Percentiles rank a stretch among this genome's conserved stretches.
These are phyloP conservation scores for Podospora bellae-mahoneyi DNA, from an alignment of 495 filamentous ascomycete species.

Conservation along the genomic window DNA sequence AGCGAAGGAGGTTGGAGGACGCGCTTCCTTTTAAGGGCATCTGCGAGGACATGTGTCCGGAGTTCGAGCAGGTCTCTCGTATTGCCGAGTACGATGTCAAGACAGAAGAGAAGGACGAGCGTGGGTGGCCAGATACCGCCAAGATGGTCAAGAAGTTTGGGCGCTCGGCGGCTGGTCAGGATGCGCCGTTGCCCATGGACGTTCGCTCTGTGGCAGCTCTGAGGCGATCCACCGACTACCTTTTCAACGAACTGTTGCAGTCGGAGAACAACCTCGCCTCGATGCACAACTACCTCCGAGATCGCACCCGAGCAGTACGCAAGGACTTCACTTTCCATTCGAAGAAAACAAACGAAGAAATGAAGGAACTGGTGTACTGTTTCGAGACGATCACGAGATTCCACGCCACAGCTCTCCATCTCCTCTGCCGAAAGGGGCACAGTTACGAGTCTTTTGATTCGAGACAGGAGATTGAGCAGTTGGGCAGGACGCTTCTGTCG, in stretches of 20 bases:
- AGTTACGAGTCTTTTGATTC: constrained; percentile 71
- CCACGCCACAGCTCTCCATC: constrained; percentile 83
- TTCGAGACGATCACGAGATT: constrained; percentile 89
- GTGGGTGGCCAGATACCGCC: constrained; percentile 35
- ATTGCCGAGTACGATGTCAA: constrained; percentile 63
- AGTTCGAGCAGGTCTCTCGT: constrained; percentile 77
- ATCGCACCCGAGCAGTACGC: constrained; percentile 84
- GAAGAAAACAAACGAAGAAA: constrained; percentile 53
- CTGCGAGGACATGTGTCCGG: constrained; percentile 91
- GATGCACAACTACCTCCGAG: constrained; percentile 89
- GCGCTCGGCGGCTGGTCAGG: constrained; percentile 86
- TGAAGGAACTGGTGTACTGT: constrained; percentile 71
- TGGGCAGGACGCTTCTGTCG: constrained; percentile 81
- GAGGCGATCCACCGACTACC: constrained; percentile 73
- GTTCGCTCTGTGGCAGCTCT: constrained; percentile 77
- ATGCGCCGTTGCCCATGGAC: constrained; percentile 87
- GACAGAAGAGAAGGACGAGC: constrained; percentile 48
- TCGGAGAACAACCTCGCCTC: constrained; percentile 59
- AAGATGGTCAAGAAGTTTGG: constrained; percentile 78
- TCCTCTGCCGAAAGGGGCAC: constrained; percentile 63
- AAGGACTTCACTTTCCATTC: constrained; percentile 93
- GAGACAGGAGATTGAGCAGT: constrained; percentile 89
- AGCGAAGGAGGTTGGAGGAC: constrained; percentile 71
- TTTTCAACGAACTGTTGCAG: constrained; percentile 70
- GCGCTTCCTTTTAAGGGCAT: constrained; percentile 86